Base-by-base conservation (phyloP, 2,329 filamentous ascomycete species). In the Ophiosphaerella herpotricha region DNA sequence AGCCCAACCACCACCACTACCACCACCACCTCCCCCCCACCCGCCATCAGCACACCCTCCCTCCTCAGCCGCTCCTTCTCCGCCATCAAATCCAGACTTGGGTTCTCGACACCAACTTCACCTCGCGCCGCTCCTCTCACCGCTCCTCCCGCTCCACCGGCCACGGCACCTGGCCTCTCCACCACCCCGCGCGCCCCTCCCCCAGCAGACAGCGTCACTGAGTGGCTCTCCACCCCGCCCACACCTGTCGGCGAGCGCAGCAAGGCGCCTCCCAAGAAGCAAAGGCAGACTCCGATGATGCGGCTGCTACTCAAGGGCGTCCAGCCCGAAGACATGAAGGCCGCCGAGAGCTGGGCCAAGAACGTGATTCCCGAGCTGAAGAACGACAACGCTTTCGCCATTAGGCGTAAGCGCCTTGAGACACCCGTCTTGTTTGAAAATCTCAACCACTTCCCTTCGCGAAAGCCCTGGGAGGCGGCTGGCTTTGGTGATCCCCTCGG, bases 391-490 rank as follows among this genome's bases (percentile, higher is more conserved):
- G 43, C 44, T 8, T 51, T 64, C 9, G 58, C 57, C 21, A 57
- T 64, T 7, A 72, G 70, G 51, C 69, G 69, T 54, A 61, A 58
- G 42, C 64, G 63, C 7, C 58, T 71, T 2, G 60, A 69, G 38
- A 42, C 46, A 7, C 60, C 61, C 2, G 52, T 71, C 14, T 53
- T 59, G 13, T 49, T 65, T 35, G 54, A 61, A 13, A 62, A 71
- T 6, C 57, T 73, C 11, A 53, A 59, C 14, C 51, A 60, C 42
- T 55, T 70, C n/a, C 67, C 68, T 3, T 54, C 64, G 1, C 55
- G 61, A 40, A 63, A 63, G 39, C 70, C 70, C 21, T 73, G 70
- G 70, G 54, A 68, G 43, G 45, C 59, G 2, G 26, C 26, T 7
- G 68, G 65, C 14, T 72, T 63, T 39, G 64, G 69, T 18, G 52